These are phyloP conservation scores for Delphinella strobiligena DNA, from an alignment of 2,329 filamentous ascomycete species.

Conservation along the genomic window DNA sequence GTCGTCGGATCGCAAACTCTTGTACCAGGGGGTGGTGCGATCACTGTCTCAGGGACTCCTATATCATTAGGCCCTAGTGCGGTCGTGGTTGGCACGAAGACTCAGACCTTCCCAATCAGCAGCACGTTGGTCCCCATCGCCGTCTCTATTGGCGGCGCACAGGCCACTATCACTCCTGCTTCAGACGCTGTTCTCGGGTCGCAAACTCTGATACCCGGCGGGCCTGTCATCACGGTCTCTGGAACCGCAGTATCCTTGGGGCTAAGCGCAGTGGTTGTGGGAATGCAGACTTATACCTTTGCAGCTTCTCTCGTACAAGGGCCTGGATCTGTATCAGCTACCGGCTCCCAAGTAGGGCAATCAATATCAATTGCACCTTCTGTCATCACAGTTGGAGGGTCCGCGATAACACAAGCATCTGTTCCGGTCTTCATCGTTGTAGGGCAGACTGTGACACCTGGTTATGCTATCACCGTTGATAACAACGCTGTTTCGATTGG, in stretches of 20 bases:
- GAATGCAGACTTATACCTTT: conserved; percentile 5
- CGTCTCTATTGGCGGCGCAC: conserved; percentile 1
- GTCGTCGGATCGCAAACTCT: conserved; percentile 23
- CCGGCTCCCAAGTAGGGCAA: neutral
- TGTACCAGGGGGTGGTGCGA: conserved; percentile 18
- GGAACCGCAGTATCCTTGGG: conserved; percentile 20
- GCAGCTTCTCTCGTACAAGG: conserved; percentile 1
- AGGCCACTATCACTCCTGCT: conserved; percentile 19
- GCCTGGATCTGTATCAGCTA: neutral
- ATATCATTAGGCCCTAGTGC: conserved; percentile 17
- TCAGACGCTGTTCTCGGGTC: conserved; percentile 21
- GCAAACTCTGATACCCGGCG: conserved; percentile 22
- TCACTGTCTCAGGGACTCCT: conserved; percentile 19
- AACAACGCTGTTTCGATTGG: conserved; percentile 12
- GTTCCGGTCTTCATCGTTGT: conserved; percentile 15
- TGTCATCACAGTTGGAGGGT: conserved; percentile 6
- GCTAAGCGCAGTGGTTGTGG: conserved; percentile 7
- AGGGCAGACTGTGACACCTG: conserved; percentile 16
- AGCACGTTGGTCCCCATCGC: conserved; percentile 5
- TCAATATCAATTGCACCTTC: neutral
- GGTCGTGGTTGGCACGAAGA: conserved; percentile 7
- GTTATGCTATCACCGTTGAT: conserved; percentile 16
- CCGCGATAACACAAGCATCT: conserved; percentile 12
- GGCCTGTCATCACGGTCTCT: conserved; percentile 18
- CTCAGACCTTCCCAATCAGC: conserved; percentile 3